A percentile compares a stretch with the other conserved stretches of the same genome.
Conservation (phyloP, 306 rosid genomes). For the Spatholobus suberectus region DNA sequence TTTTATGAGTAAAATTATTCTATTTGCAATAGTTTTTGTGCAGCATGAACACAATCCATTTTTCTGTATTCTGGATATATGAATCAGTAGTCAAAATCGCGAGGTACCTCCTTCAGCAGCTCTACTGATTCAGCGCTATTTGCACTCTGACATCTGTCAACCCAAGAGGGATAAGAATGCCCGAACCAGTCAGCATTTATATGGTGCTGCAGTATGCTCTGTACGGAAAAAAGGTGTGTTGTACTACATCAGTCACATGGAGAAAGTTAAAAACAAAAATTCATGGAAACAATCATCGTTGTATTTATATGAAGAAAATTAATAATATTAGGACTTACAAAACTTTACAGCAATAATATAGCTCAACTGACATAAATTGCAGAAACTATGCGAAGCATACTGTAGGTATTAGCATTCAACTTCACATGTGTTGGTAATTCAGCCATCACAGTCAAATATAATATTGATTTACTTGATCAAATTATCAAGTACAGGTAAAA, state of each 20-base stretch:
- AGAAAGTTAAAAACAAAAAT: slow-evolving; percentile 1
- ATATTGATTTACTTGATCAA: slow-evolving; percentile 8
- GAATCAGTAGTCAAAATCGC: slow-evolving; percentile 43
- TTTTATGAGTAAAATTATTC: slow-evolving; percentile 18
- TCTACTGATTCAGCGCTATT: slow-evolving; percentile 80
- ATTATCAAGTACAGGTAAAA: slow-evolving; percentile 14
- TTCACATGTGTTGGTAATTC: slow-evolving; percentile 18
- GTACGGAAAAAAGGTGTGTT: slow-evolving; percentile 37
- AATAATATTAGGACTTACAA: neutral
- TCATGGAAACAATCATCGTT: neutral
- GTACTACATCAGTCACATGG: slow-evolving; percentile 35
- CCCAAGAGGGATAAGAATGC: slow-evolving; percentile 75
- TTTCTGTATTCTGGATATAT: slow-evolving; percentile 12
- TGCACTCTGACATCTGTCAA: slow-evolving; percentile 75
- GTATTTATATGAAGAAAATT: slow-evolving; percentile 14
- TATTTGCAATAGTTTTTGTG: slow-evolving; percentile 21
- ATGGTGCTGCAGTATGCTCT: slow-evolving; percentile 78
- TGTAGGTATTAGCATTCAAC: slow-evolving; percentile 21
- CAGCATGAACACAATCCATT: slow-evolving; percentile 16
- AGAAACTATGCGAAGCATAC: neutral
- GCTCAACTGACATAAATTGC: slow-evolving; percentile 26
- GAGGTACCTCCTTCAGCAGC: slow-evolving; percentile 86
- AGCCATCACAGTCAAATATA: slow-evolving; percentile 37
- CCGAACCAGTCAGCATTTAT: slow-evolving; percentile 76
- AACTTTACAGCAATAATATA: slow-evolving; percentile 10